Evolutionary conservation across 257 asterid genomes (phyloP).

Genomic region (Penstemon newberryi): DNA sequence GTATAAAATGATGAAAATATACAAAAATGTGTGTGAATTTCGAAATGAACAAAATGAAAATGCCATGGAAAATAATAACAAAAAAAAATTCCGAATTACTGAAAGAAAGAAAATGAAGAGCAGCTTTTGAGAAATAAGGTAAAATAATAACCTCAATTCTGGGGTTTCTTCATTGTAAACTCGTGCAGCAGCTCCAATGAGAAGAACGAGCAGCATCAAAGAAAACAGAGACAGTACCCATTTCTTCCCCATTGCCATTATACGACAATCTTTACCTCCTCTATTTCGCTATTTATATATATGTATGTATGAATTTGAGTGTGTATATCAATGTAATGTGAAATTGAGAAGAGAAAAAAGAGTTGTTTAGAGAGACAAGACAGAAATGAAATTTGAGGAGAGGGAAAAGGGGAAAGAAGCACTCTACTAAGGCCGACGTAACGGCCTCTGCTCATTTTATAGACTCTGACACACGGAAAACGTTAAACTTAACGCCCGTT

Average conservation of each 20-base stretch:
- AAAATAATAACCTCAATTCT: conserved; percentile 40
- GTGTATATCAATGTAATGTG: neutral
- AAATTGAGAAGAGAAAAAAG: neutral
- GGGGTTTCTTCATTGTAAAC: conserved; percentile 34
- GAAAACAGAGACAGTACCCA: conserved; percentile 38
- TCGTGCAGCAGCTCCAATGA: conserved; percentile 38
- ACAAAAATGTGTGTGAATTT: neutral
- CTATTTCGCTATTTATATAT: conserved; percentile 19
- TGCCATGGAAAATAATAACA: neutral
- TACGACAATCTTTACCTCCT: conserved; percentile 3
- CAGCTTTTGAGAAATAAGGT: neutral
- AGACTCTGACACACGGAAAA: conserved; percentile 39
- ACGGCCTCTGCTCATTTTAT: conserved; percentile 68
- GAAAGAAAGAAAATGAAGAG: neutral
- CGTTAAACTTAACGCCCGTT: conserved; percentile 62
- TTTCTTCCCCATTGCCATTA: conserved; percentile 46
- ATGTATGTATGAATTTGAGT: conserved; percentile 3
- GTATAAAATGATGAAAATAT: neutral
- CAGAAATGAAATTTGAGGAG: conserved; percentile 23
- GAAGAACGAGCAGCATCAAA: conserved; percentile 40
- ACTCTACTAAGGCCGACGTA: conserved; percentile 45
- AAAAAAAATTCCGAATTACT: neutral
- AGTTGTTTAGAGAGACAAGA: neutral
- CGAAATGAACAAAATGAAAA: neutral
- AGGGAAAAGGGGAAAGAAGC: conserved; percentile 31